phyloP scores from a whole-genome alignment of 2,329 filamentous ascomycete genomes.

The Thielaviopsis euricoi region DNA sequence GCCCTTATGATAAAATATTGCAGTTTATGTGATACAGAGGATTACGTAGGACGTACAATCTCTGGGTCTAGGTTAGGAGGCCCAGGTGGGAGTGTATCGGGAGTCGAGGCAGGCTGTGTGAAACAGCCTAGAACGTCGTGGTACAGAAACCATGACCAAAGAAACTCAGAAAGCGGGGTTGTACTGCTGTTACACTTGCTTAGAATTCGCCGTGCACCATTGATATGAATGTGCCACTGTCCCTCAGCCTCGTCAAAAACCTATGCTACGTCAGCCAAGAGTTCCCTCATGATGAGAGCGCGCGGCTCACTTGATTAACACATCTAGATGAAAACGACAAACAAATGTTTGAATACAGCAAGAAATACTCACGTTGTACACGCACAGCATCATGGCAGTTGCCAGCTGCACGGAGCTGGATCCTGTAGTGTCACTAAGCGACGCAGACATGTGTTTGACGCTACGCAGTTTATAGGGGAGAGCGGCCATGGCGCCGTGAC shows the following conservation, averaged over 20 bases:
- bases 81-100: background rate
- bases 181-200: conserved; percentile 16
- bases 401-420: conserved; percentile 25
- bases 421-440: conserved; percentile 19
- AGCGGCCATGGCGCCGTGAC: conserved; percentile 23
- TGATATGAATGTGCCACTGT: conserved; percentile 28
- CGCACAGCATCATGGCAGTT: conserved; percentile 33
- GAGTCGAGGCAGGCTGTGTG: conserved; percentile 18
- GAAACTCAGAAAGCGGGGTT: conserved; percentile 21
- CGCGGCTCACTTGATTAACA: background rate
- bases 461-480: conserved; percentile 26
- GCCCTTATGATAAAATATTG: too few species aligned
- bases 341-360: too few species aligned
- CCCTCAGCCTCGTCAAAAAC: conserved; percentile 32
- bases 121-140: conserved; percentile 30
- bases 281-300: conserved; percentile 12
- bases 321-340: background rate
- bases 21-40: background rate
- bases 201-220: conserved; percentile 25
- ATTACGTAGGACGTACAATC: background rate
- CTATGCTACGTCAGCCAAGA: conserved; percentile 14
- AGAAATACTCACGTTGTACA: conserved; percentile 27
- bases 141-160: conserved; percentile 31
- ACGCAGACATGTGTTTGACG: conserved; percentile 23
- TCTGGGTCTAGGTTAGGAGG: background rate